Evolutionary conservation across 768 basidiomycete species (phyloP).

Genomic region (Tylopilus rubrobrunneus): DNA sequence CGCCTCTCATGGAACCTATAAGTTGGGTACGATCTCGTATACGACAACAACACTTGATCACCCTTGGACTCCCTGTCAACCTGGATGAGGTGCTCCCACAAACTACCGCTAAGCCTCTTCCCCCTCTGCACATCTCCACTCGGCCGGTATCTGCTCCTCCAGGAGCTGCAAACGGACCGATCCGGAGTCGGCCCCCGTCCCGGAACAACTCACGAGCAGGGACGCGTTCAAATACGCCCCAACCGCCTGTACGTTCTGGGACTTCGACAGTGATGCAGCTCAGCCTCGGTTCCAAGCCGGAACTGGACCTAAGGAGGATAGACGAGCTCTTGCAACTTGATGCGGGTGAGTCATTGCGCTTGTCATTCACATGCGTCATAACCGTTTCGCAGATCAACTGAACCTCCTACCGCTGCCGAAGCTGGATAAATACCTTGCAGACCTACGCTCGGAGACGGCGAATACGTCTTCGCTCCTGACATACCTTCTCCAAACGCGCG

Average conservation of each 20-base stretch:
- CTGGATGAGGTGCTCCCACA: constrained; percentile 86
- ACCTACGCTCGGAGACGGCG: constrained; percentile 69
- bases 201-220: constrained; percentile 52
- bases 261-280: constrained; percentile 33
- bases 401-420: constrained; percentile 64
- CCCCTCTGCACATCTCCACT: constrained; percentile 78
- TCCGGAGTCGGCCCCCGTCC: constrained; percentile 28
- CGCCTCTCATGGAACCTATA: constrained; percentile 76
- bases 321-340: constrained; percentile 61
- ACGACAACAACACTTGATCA: constrained; percentile 84
- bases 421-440: constrained; percentile 63
- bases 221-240: constrained; percentile 40
- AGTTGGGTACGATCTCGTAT: constrained; percentile 94
- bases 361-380: constrained; percentile 1
- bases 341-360: constrained; percentile 47
- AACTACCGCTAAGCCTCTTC: constrained; percentile 60
- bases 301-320: constrained; percentile 64
- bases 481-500: constrained; percentile 75
- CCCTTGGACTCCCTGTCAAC: constrained; percentile 92
- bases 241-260: constrained; percentile 36
- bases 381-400: constrained; percentile 52
- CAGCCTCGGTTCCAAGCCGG: constrained; percentile 74
- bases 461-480: constrained; percentile 74
- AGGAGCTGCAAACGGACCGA: constrained; percentile 42
- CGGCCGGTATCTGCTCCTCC: constrained; percentile 81